A percentile compares a stretch with the other conserved stretches of the same genome.
phyloP scores from a whole-genome alignment of 495 filamentous ascomycete genomes.

The Aspergillus asperescens region DNA sequence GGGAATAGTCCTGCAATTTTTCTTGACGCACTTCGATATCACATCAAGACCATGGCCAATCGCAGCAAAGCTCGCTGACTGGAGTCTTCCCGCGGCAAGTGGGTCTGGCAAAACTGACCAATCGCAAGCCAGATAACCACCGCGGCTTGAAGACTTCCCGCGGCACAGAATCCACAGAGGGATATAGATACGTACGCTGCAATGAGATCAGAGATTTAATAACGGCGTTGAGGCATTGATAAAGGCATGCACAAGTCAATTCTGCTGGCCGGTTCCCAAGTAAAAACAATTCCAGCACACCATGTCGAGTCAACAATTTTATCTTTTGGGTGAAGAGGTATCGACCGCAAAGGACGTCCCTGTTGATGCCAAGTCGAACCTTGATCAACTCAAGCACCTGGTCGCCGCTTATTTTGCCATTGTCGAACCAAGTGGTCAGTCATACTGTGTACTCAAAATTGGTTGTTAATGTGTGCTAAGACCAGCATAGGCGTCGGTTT shows the following conservation, averaged over 20 bases:
- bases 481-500: constrained; percentile 35
- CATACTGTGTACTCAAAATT: neutral
- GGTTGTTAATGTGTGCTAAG: too few species aligned
- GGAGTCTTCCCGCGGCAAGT: too few species aligned
- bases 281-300: neutral
- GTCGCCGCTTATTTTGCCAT: constrained; percentile 43
- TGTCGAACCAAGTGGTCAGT: constrained; percentile 27
- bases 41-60: too few species aligned
- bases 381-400: constrained; percentile 32
- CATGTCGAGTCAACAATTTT: constrained; percentile 40
- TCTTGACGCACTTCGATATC: too few species aligned
- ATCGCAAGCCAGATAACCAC: too few species aligned
- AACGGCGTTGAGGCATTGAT: neutral
- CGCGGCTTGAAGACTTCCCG: too few species aligned
- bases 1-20: too few species aligned
- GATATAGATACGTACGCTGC: too few species aligned
- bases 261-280: neutral
- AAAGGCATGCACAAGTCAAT: neutral
- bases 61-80: too few species aligned
- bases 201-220: too few species aligned
- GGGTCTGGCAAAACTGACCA: too few species aligned
- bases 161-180: too few species aligned
- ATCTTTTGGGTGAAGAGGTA: constrained; percentile 38
- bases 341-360: constrained; percentile 35
- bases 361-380: constrained; percentile 27